Evolutionary conservation across 2,329 filamentous ascomycete genomes (phyloP), one percentile per base, ranked within the genome.

Genomic region (Talaromyces funiculosus): DNA sequence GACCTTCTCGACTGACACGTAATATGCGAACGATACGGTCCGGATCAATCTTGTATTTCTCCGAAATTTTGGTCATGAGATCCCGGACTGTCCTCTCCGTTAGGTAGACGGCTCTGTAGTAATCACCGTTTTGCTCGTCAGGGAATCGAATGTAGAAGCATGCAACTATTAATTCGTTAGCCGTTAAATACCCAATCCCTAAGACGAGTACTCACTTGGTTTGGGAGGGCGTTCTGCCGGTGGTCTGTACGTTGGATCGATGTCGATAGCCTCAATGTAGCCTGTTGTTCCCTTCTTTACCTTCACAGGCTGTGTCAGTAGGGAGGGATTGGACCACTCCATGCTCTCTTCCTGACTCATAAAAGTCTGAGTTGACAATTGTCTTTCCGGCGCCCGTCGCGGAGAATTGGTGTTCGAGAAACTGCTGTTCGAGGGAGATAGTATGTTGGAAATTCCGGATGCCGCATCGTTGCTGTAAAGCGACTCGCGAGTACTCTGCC

Each of bases 211-310:
- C 82, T 72, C 79, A 84, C 82, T 78, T 65, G 86, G 85, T 72
- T 90, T 95, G 20, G 86, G 79, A 8, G 82, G 78, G 61, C 83
- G 84, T 68, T 95, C 90, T 0, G 82, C 77, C 0, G 92, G 92
- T 47, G 94, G 88, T 61, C 88, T 85, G 71, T 97, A 99, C 2
- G 83, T 84, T 16, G 87, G 80, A 71, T 97, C 94, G n/a, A 97
- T 90, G 33, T 91, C 94, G 7, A 96, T 77, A 0, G 92, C 91
- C 71, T 97, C 92, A 64, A 97, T 94, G 87, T 89, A 96, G 5
- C 90, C 89, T 62, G 85, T 88, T 24, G 65, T 63, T 24, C 69
- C 67, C 42, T 68, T 71, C 49, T 69, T 69, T 5, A 77, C 64
- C 33, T 72, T 72, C 10, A 71, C 67, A 3, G 73, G 70, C 10